Conservation (phyloP, 2,329 filamentous ascomycete genomes). For the Colletotrichum destructivum region DNA sequence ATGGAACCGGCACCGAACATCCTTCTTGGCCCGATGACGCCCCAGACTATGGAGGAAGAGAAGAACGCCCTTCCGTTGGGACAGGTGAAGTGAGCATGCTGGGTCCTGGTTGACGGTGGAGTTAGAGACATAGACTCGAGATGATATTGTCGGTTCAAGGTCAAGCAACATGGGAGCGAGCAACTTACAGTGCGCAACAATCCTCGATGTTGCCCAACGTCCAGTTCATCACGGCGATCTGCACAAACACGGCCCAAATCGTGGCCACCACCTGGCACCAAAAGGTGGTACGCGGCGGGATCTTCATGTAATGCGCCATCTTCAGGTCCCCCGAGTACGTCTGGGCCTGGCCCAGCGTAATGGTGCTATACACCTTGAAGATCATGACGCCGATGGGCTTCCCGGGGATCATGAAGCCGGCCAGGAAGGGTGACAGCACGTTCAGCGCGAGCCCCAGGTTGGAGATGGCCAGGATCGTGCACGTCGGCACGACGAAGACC, state of each 20-base stretch:
- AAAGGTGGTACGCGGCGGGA: conserved; percentile 72
- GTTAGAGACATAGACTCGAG: not conserved
- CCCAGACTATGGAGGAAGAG: conserved; percentile 70
- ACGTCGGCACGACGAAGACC: conserved; percentile 63
- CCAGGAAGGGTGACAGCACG: conserved; percentile 63
- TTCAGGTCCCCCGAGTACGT: conserved; percentile 63
- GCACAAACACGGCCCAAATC: conserved; percentile 58
- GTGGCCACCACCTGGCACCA: conserved; percentile 74
- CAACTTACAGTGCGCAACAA: conserved; percentile 53
- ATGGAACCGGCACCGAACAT: conserved; percentile 65
- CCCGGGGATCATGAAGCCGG: conserved; percentile 66
- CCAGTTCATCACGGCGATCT: conserved; percentile 55
- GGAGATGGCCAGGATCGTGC: conserved; percentile 36
- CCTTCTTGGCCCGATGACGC: conserved; percentile 68
- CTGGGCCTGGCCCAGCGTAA: conserved; percentile 47
- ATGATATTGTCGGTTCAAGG: not conserved
- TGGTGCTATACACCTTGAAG: conserved; percentile 52
- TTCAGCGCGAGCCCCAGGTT: conserved; percentile 53
- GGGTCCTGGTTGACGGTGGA: conserved; percentile 54
- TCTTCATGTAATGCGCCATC: conserved; percentile 65
- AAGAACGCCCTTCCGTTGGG: conserved; percentile 62
- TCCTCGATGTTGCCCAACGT: conserved; percentile 60
- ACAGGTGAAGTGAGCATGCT: conserved; percentile 58
- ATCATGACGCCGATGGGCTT: conserved; percentile 56
- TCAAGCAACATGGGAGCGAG: too few relatives aligned